phyloP scores from a whole-genome alignment of 2,329 filamentous ascomycete genomes.

The Exophiala lecanii-corni region DNA sequence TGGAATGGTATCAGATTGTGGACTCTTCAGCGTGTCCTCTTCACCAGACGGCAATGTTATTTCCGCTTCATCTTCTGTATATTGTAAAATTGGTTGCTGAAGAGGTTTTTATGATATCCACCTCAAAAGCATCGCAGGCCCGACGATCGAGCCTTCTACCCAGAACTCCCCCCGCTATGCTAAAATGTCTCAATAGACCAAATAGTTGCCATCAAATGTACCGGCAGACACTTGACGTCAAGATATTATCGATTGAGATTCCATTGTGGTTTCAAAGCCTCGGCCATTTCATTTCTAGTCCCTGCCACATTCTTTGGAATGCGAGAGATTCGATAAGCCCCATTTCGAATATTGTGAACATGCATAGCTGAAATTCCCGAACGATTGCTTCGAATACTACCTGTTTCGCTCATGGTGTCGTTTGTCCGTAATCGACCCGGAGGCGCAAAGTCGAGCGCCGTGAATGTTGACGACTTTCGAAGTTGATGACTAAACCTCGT shows the following conservation, averaged over 20 bases:
- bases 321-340: slow-evolving; percentile 80
- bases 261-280: slow-evolving; percentile 55
- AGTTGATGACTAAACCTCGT: slow-evolving; percentile 39
- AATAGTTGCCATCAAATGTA: neutral
- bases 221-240: neutral
- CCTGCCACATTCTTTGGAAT: slow-evolving; percentile 79
- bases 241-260: slow-evolving; percentile 38
- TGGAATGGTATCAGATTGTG: no score
- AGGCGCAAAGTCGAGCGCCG: slow-evolving; percentile 47
- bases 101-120: no score
- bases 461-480: slow-evolving; percentile 46
- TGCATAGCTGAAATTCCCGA: slow-evolving; percentile 71
- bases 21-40: no score
- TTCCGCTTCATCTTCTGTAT: no score
- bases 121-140: neutral
- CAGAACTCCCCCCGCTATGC: slow-evolving; percentile 19
- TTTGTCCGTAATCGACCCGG: slow-evolving; percentile 43
- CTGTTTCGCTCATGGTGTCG: slow-evolving; percentile 42
- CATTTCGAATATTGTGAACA: slow-evolving; percentile 67
- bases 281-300: slow-evolving; percentile 62
- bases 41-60: no score
- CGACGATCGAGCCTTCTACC: neutral
- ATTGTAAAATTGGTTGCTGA: no score
- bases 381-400: slow-evolving; percentile 61
- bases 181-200: slow-evolving; percentile 1